A percentile compares a stretch with the other conserved stretches of the same genome.
phyloP scores from a whole-genome alignment of 2,329 filamentous ascomycete species.

The Cryphonectria naterciae region DNA sequence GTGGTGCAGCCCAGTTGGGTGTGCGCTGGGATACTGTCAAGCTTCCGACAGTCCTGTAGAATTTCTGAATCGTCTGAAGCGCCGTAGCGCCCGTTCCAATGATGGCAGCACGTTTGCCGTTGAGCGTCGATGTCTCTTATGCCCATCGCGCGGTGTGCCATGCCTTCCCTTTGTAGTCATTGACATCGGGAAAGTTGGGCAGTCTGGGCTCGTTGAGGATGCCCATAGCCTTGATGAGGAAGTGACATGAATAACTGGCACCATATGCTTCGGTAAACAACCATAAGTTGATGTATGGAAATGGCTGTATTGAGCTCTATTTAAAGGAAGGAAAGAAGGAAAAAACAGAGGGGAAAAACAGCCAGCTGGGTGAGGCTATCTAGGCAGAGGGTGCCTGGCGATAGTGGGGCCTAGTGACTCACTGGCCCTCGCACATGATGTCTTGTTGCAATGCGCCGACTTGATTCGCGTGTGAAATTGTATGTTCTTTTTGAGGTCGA shows the following conservation, averaged over 20 bases:
- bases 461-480: conserved; percentile 16
- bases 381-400: too few species aligned
- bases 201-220: conserved; percentile 19
- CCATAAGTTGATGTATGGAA: conserved; percentile 8
- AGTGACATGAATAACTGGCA: not conserved
- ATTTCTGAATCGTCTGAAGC: conserved; percentile 14
- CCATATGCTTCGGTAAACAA: not conserved
- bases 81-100: conserved; percentile 19
- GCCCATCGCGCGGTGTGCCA: conserved; percentile 21
- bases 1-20: conserved; percentile 57
- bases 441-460: conserved; percentile 26
- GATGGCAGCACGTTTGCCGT: conserved; percentile 12
- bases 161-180: conserved; percentile 12
- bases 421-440: too few species aligned
- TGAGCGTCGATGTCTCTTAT: not conserved
- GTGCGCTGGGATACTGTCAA: conserved; percentile 57
- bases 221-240: conserved; percentile 11
- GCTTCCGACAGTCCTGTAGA: conserved; percentile 34
- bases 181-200: conserved; percentile 15
- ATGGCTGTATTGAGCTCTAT: too few species aligned
- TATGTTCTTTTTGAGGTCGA: conserved; percentile 19
- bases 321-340: too few species aligned
- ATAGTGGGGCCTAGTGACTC: too few species aligned
- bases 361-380: too few species aligned
- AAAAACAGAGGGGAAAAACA: too few species aligned